Base-by-base conservation (phyloP, 164 flowering plant genomes). In the Kingdonia uniflora region DNA sequence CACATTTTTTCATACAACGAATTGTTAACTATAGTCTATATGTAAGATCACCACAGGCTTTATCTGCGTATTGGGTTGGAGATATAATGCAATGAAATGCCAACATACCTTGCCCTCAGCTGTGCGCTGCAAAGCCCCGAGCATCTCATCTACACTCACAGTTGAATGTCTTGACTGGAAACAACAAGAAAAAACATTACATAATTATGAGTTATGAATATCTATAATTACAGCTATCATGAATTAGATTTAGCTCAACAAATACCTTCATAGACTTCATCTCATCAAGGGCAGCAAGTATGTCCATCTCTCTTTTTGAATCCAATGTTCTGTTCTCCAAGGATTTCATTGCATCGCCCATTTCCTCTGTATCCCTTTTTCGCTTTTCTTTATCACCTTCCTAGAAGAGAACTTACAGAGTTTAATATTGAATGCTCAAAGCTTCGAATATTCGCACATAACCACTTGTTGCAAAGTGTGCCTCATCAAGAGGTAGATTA, bases 281-380 rank as follows among this genome's bases (percentile, higher is more conserved):
- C 65, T 92, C 98, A 75, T 85, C 96, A 43, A 88, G 68, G 14
- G 94, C 87, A 43, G 98, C 90, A 68, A 92, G 72, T 26, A 85
- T 84, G 60, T 92, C 96, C 95, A 88, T 88, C 65, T 91, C 98
- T 55, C 85, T 66, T 65, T 91, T 87, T 22, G 98, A 87, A 56
- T 91, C 96, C 69, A 76, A 58, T 0, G 95, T 87, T 68, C 95
- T 69, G 41, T 91, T 92, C 66, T 92, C 96, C 69, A 92, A 65
- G 16, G 95, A 81, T 66, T 87, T 92, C 98, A 91, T 91, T 0
- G 87, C 94, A 76, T 91, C 96, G 5, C 98, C 96, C 88, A 82
- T 80, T 66, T 92, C 95, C 71, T 92, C 96, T 23, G 72, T 65
- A 39, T 74, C 85, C 71, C 95, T 78, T 71, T 78, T 81, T 58